These are phyloP conservation scores for Candida maesae DNA, from an alignment of 805 yeast species.

Conservation along the genomic window DNA sequence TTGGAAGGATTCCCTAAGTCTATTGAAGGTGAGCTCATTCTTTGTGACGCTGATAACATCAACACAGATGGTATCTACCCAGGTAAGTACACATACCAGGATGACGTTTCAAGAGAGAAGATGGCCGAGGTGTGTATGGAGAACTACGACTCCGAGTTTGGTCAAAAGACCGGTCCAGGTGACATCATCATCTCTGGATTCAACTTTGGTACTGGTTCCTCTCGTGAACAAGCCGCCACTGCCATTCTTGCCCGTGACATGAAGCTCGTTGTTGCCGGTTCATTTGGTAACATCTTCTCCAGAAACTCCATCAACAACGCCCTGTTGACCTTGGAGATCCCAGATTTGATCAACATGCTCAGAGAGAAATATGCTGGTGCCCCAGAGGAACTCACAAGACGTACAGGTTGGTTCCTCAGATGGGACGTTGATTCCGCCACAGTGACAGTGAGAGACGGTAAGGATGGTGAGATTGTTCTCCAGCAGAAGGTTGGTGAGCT, in stretches of 20 bases:
- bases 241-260: slow-evolving; percentile 92
- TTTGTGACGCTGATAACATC: slow-evolving; percentile 95
- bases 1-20: slow-evolving; percentile 87
- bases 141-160: slow-evolving; percentile 91
- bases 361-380: slow-evolving; percentile 59
- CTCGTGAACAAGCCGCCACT: slow-evolving; percentile 99
- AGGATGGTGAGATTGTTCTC: slow-evolving; percentile 52
- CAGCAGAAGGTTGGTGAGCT: slow-evolving; percentile 92
- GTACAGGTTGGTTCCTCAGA: slow-evolving; percentile 89
- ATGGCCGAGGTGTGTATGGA: slow-evolving; percentile 99
- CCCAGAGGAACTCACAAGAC: slow-evolving; percentile 73
- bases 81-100: slow-evolving; percentile 98
- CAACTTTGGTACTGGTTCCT: slow-evolving; percentile 98
- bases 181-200: slow-evolving; percentile 91
- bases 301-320: slow-evolving; percentile 98
- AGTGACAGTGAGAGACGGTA: slow-evolving; percentile 71
- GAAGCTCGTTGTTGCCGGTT: slow-evolving; percentile 90
- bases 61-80: slow-evolving; percentile 99
- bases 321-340: slow-evolving; percentile 87
- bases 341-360: slow-evolving; percentile 73
- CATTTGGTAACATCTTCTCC: slow-evolving; percentile 94
- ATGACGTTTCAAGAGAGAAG: slow-evolving; percentile 87
- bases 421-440: slow-evolving; percentile 90
- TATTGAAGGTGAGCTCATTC: slow-evolving; percentile 85
- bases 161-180: slow-evolving; percentile 72